phyloP scores from a whole-genome alignment of 371 early-diverging fungal species.

The Mortierella sp. region DNA sequence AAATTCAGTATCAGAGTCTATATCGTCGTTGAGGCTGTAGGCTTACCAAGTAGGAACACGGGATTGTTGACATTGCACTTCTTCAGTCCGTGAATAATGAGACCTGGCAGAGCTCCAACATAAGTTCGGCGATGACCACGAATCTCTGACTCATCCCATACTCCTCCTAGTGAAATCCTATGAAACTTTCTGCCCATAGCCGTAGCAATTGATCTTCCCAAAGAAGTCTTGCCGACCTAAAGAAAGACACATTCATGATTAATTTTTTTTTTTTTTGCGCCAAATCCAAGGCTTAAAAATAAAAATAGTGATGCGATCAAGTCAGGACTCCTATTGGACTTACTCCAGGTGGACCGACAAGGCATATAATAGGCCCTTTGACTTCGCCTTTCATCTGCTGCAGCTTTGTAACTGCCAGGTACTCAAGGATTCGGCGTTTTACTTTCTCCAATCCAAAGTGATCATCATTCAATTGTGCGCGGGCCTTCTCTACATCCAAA shows the following conservation, averaged over 20 bases:
- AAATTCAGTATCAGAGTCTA: not conserved
- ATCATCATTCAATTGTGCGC: constrained; percentile 79
- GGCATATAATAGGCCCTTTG: constrained; percentile 88
- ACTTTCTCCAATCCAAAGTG: constrained; percentile 89
- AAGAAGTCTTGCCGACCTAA: constrained; percentile 84
- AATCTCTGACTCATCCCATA: constrained; percentile 91
- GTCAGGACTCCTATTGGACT: constrained; percentile 1
- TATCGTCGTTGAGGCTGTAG: not conserved
- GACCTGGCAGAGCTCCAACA: constrained; percentile 90
- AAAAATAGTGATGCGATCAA: not conserved
- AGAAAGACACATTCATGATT: not conserved
- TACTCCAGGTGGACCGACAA: constrained; percentile 77
- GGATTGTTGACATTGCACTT: constrained; percentile 85
- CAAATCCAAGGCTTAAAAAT: not conserved
- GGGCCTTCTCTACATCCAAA: constrained; percentile 76
- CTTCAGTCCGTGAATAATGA: constrained; percentile 84
- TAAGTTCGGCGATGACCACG: constrained; percentile 93
- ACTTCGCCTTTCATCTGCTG: constrained; percentile 74
- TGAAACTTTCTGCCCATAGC: constrained; percentile 86
- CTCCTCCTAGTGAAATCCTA: constrained; percentile 89
- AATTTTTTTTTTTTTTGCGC: not conserved
- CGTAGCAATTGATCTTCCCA: constrained; percentile 86
- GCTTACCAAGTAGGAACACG: constrained; percentile 76
- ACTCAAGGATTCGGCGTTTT: constrained; percentile 87
- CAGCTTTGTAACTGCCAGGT: constrained; percentile 84